phyloP scores from a whole-genome alignment of 257 asterid genomes.

The Nicotiana tomentosiformis region DNA sequence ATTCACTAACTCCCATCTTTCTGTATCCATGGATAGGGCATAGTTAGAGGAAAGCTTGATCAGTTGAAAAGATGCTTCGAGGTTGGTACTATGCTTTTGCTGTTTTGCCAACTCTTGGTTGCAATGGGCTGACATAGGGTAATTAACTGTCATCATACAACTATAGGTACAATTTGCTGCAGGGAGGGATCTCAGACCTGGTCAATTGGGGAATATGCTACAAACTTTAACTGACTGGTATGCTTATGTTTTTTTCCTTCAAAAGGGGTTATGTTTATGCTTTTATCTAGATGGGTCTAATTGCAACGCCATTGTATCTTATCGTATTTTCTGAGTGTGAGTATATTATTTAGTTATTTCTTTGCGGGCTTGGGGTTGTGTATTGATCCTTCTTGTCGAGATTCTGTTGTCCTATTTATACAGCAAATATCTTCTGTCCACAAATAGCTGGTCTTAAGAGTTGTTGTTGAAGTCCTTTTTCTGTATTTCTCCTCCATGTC shows the following conservation, averaged over 20 bases:
- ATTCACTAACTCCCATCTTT: background rate
- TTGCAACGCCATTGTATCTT: background rate
- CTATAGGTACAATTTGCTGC: conserved; percentile 96
- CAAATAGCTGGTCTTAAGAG: background rate
- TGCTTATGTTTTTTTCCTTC: background rate
- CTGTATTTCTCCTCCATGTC: background rate
- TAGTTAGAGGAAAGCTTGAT: conserved; percentile 96
- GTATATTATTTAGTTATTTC: conserved; percentile 3
- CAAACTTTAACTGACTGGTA: conserved; percentile 70
- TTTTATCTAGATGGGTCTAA: background rate
- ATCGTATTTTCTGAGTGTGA: background rate
- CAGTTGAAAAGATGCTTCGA: conserved; percentile 95
- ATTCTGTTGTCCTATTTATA: background rate
- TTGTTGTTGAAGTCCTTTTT: background rate
- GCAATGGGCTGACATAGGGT: background rate
- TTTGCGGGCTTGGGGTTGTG: background rate
- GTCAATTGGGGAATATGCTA: conserved; percentile 76
- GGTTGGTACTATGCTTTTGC: conserved; percentile 40
- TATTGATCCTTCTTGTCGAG: background rate
- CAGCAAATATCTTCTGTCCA: background rate
- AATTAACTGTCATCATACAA: conserved; percentile 12
- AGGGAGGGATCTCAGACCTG: conserved; percentile 98
- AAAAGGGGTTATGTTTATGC: conserved; percentile 15
- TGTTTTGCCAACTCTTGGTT: background rate
- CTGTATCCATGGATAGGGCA: conserved; percentile 55